Evolutionary conservation across 139 green algal genomes (phyloP), one percentile per base, ranked within the genome.

Genomic region (Yamagishiella unicocca): DNA sequence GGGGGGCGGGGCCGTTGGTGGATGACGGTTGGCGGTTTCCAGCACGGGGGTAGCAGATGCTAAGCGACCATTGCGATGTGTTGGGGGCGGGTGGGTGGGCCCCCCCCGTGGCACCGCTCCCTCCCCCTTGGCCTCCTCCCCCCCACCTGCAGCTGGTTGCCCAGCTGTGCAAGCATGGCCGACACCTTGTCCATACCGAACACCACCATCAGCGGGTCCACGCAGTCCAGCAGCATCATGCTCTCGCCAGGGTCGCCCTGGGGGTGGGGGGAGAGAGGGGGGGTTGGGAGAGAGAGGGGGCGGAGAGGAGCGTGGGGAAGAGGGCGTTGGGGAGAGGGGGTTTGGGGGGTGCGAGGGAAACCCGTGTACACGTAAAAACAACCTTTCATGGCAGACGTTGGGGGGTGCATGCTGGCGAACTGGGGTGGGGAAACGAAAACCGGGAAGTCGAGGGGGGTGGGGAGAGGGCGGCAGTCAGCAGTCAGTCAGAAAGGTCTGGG

Each of bases 201-300:
- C 68, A 90, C 38, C 22, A 42, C 77, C 33, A 95, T 74, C 12
- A 92, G 37, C 29, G 88, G 85, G 89, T 97, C 89, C 86, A 90
- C 73, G 35, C 93, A 31, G 45, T 93, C 90, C 62, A 90, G 88
- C 61, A 98, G 42, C 64, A 94, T 87, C 45, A 91, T 70, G 1
- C 92, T 95, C 76, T 94, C 89, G 40, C 95, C 95, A 0, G 95
- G 95, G 84, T 98, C 95, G 0, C 95, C 95, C 88, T 97, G 93
- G 3, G 24, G 42, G 25, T 8, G 3, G 6, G 14, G 14, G 21
- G n/a, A 38, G 64, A 38, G n/a, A 35, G 17, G 33, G 25, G 24
- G 27, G 29, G 9, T 38, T 35, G 64, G 3, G 21, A 73, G 8
- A 38, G 3, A 38, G 21, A 71, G 62, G 21, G 17, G 27, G 14